Evolutionary conservation across 768 basidiomycete genomes (phyloP), one percentile per base, ranked within the genome.

Genomic region (Mycena chlorophos): DNA sequence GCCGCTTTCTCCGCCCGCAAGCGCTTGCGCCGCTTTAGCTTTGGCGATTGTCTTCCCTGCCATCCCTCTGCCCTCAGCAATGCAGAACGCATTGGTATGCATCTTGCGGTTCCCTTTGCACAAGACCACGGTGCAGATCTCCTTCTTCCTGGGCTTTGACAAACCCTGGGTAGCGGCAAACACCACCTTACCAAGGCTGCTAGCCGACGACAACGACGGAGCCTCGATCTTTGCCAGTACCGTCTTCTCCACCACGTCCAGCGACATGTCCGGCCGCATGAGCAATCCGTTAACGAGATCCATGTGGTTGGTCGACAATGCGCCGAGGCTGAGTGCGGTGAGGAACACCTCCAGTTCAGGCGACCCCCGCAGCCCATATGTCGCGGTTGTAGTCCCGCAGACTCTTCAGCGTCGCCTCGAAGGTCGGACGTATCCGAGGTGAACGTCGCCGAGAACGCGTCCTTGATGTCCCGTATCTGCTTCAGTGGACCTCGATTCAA

Each of bases 1-100:
- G 16, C 28, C 2, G 14, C 28, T 13, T 28, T 22, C 19, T 23
- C 17, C 37, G 31, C 28, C 31, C 54, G 54, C 13, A 17, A 22
- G 14, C 34, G 39, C 22, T 28, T 25, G 16, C 20, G 28, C 1
- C 10, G 51, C 51, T 19, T 34, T 6, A 27, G 57, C 52, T 16
- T 58, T 52, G 17, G 1, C 22, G 1, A 58, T 27, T 1, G 52
- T 8, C 26, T 51, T 50, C 4, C 57, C 57, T 2, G 43, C 56
- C 56, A 57, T 53, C 3, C 51, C 56, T 19, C 56, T 51, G 12
- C 56, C 56, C n/a, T 67, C 19, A 80, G 81, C 65, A 65, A 45
- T 22, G 42, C 42, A 45, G 22, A 45, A 45, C 13, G 13, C 16
- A 8, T 8, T 8, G 8, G 42, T 45, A 23, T 45, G 42, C 16